These are phyloP conservation scores for Jatropha multifida DNA, from an alignment of 441 rosid species.

Conservation along the genomic window DNA sequence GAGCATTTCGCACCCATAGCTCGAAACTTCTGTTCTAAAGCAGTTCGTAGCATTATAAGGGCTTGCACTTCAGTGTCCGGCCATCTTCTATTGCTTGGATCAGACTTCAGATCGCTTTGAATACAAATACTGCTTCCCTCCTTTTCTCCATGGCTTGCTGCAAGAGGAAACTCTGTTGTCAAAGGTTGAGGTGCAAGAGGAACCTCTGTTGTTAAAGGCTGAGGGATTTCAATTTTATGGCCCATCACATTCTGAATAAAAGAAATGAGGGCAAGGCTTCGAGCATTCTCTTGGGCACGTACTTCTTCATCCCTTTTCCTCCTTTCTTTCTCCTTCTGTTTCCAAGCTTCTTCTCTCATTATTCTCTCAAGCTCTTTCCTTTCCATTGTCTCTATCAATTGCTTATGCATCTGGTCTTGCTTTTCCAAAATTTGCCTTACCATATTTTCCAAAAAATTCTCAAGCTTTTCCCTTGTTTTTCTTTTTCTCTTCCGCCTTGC, in stretches of 20 bases:
- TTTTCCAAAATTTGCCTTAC: constrained; percentile 60
- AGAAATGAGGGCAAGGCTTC: constrained; percentile 56
- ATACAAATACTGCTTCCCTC: constrained; percentile 23
- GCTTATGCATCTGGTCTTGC: constrained; percentile 74
- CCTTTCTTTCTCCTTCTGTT: constrained; percentile 61
- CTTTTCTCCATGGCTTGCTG: constrained; percentile 24
- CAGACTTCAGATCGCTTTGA: constrained; percentile 25
- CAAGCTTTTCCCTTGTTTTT: constrained; percentile 38
- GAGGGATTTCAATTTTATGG: constrained; percentile 40
- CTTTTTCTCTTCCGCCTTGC: constrained; percentile 52
- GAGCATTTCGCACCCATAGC: constrained; percentile 33
- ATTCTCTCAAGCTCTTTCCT: constrained; percentile 62
- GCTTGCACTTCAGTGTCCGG: constrained; percentile 75
- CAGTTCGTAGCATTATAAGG: constrained; percentile 55
- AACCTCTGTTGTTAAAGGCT: constrained; percentile 15
- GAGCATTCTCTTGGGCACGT: constrained; percentile 54
- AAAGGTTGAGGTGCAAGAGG: constrained; percentile 27
- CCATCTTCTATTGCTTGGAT: constrained; percentile 53
- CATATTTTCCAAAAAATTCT: constrained; percentile 50
- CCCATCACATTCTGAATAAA: constrained; percentile 50
- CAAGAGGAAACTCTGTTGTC: constrained; percentile 5
- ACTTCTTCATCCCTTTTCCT: constrained; percentile 54
- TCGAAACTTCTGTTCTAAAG: constrained; percentile 43
- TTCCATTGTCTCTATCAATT: constrained; percentile 67
- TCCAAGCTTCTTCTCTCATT: constrained; percentile 79